A percentile compares a stretch with the other conserved stretches of the same genome.
Conservation (phyloP, 306 rosid species). For the Quercus variabilis region DNA sequence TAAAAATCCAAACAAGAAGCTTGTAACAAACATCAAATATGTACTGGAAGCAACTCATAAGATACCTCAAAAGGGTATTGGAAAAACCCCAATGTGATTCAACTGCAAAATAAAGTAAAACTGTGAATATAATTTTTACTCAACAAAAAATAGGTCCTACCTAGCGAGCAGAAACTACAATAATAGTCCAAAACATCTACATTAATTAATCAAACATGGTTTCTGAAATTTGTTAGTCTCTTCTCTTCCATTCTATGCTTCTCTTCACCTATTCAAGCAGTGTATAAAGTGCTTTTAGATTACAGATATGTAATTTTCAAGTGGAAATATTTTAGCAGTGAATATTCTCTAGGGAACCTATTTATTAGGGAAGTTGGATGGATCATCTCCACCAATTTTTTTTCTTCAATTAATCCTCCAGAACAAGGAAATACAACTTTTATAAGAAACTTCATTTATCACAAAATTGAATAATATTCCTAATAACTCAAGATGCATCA, state of each 20-base stretch:
- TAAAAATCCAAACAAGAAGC: neutral
- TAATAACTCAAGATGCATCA: neutral
- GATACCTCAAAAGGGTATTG: neutral
- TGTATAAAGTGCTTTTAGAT: neutral
- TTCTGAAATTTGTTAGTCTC: neutral
- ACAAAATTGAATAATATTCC: neutral
- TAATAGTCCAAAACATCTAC: neutral
- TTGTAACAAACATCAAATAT: neutral
- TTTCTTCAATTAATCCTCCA: neutral
- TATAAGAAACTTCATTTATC: neutral
- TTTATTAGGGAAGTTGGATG: neutral
- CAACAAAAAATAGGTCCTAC: neutral
- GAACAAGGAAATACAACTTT: neutral
- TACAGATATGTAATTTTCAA: too few relatives aligned
- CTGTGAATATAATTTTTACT: too few relatives aligned
- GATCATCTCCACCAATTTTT: neutral
- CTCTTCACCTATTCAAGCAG: neutral
- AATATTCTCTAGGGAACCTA: neutral
- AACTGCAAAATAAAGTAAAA: too few relatives aligned
- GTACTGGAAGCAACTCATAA: neutral
- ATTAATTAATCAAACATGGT: neutral
- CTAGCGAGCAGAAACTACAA: neutral
- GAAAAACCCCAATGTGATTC: neutral
- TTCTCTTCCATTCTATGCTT: neutral
- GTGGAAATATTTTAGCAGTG: too few relatives aligned